Conservation (phyloP, 331 rosid species). For the Quercus lobata region DNA sequence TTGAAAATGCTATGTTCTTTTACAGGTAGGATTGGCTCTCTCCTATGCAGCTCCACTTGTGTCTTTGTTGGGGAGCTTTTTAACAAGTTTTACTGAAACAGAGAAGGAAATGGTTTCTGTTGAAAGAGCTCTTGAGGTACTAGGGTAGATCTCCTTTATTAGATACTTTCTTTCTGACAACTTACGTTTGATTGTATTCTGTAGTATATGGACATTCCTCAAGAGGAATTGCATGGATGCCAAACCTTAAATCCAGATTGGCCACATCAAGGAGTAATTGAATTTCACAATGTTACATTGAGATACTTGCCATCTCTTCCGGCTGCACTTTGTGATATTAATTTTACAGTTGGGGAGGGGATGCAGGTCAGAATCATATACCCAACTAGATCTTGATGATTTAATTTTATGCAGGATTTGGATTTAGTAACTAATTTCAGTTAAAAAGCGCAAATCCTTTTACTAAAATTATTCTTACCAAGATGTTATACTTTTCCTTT, state of each 20-base stretch:
- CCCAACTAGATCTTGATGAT: background rate
- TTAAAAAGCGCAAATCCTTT: background rate
- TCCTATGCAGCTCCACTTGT: slow-evolving; percentile 93
- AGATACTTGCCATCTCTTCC: slow-evolving; percentile 88
- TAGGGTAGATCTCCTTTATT: slow-evolving; percentile 14
- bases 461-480: background rate
- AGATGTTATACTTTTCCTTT: slow-evolving; percentile 3
- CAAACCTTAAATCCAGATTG: slow-evolving; percentile 53
- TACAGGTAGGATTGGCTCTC: slow-evolving; percentile 93
- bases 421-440: background rate
- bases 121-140: slow-evolving; percentile 94
- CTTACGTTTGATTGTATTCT: slow-evolving; percentile 20
- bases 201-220: slow-evolving; percentile 89
- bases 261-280: slow-evolving; percentile 77
- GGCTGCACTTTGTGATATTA: slow-evolving; percentile 69
- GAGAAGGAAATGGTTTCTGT: slow-evolving; percentile 98
- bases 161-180: slow-evolving; percentile 1
- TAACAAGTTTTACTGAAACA: slow-evolving; percentile 93
- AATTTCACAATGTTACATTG: slow-evolving; percentile 78
- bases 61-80: slow-evolving; percentile 73
- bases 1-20: slow-evolving; percentile 16
- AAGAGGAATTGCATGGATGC: slow-evolving; percentile 70
- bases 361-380: slow-evolving; percentile 47
- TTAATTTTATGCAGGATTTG: background rate
- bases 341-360: slow-evolving; percentile 74